A percentile compares a stretch with the other conserved stretches of the same genome.
Evolutionary conservation across 1,284 basidiomycete genomes (phyloP).

Genomic region (Mycena citricolor): DNA sequence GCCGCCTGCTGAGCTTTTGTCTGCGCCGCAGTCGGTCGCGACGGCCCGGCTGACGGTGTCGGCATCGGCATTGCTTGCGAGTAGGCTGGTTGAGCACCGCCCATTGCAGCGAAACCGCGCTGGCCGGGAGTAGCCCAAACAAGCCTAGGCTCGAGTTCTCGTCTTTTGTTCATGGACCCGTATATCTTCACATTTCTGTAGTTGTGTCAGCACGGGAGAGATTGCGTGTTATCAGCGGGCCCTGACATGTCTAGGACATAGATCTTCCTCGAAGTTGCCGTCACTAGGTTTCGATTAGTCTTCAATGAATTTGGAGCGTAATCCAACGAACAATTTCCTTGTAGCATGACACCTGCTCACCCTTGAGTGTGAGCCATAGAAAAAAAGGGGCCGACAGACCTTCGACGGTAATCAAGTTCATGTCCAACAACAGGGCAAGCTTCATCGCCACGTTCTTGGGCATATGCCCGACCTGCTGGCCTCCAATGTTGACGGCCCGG

Average conservation of each 20-base stretch:
- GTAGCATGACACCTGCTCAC: slow-evolving; percentile 59
- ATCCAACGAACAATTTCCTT: slow-evolving; percentile 62
- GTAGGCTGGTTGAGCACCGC: slow-evolving; percentile 26
- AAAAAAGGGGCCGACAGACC: slow-evolving; percentile 28
- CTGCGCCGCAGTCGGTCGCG: slow-evolving; percentile 32
- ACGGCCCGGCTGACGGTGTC: slow-evolving; percentile 20
- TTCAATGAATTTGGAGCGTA: slow-evolving; percentile 1
- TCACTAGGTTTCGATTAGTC: slow-evolving; percentile 11
- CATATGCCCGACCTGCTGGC: slow-evolving; percentile 77
- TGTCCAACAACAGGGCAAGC: slow-evolving; percentile 73
- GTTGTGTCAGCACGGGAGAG: slow-evolving; percentile 8
- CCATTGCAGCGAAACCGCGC: slow-evolving; percentile 46
- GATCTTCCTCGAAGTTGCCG: slow-evolving; percentile 28
- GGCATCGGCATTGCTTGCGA: slow-evolving; percentile 18
- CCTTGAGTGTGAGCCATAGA: too few species aligned
- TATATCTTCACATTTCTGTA: slow-evolving; percentile 72
- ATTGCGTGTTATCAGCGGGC: slow-evolving; percentile 1
- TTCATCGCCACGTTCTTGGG: slow-evolving; percentile 59
- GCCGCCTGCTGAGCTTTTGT: slow-evolving; percentile 40
- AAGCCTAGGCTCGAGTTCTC: slow-evolving; percentile 62
- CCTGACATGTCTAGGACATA: slow-evolving; percentile 65
- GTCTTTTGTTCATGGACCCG: slow-evolving; percentile 58
- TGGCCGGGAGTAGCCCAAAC: slow-evolving; percentile 74
- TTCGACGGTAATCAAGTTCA: slow-evolving; percentile 62
- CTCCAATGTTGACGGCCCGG: slow-evolving; percentile 74